These are phyloP conservation scores for Tardiomyces depauwii DNA, from an alignment of 1,139 yeast genomes.

Conservation along the genomic window DNA sequence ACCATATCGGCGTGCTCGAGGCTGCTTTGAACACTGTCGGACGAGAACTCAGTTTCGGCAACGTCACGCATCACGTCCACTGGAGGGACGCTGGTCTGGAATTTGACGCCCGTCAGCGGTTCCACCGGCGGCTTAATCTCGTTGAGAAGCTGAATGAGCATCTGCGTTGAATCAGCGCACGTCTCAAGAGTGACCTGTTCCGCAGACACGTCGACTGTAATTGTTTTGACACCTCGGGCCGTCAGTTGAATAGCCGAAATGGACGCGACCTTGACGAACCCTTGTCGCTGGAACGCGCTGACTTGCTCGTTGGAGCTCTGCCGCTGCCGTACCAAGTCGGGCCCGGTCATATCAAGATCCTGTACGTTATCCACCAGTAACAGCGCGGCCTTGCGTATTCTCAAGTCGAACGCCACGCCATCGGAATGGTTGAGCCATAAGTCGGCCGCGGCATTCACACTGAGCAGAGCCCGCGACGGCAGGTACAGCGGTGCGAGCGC, in stretches of 20 bases:
- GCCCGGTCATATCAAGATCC: conserved; percentile 2
- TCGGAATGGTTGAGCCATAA: too few relatives aligned
- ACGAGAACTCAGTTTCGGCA: conserved; percentile 28
- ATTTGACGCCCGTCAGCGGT: conserved; percentile 28
- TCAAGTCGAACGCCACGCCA: too few relatives aligned
- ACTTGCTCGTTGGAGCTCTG: conserved; percentile 5
- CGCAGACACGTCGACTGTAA: conserved; percentile 7
- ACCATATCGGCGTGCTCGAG: conserved; percentile 13
- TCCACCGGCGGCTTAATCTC: conserved; percentile 62
- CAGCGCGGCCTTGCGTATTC: conserved; percentile 16
- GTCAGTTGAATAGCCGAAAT: conserved; percentile 6
- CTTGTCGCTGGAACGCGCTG: conserved; percentile 11
- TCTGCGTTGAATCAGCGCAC: conserved; percentile 80
- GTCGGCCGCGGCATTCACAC: conserved; percentile 37
- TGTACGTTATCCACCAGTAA: conserved; percentile 20
- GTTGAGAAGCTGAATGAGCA: conserved; percentile 52
- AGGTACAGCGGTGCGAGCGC: conserved; percentile 30
- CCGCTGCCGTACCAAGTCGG: neutral
- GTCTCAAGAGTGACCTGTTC: conserved; percentile 27
- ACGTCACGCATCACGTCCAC: conserved; percentile 41
- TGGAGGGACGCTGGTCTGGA: conserved; percentile 21
- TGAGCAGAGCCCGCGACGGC: conserved; percentile 39
- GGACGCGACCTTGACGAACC: conserved; percentile 14
- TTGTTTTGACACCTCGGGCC: neutral
- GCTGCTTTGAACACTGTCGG: neutral